Percentiles rank a stretch among this genome's conserved stretches.
These are phyloP conservation scores for Tricholoma sp. DNA, from an alignment of 768 basidiomycete species.

Conservation along the genomic window DNA sequence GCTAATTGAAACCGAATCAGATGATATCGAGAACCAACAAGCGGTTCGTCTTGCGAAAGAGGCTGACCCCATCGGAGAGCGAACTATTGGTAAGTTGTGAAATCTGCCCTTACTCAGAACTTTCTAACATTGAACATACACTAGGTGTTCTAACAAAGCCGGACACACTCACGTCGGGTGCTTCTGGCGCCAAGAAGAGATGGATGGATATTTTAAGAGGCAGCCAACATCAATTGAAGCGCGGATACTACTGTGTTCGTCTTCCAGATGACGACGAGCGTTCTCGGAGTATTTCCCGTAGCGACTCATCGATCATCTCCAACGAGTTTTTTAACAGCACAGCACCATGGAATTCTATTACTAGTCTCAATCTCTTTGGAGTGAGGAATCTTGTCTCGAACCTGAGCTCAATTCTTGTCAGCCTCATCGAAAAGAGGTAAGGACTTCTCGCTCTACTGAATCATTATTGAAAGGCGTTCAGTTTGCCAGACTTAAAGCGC, in stretches of 20 bases:
- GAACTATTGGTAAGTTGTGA: conserved; percentile 42
- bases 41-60: conserved; percentile 43
- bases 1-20: conserved; percentile 20
- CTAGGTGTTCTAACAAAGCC: conserved; percentile 54
- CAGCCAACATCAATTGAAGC: conserved; percentile 28
- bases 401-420: conserved; percentile 30
- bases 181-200: conserved; percentile 26
- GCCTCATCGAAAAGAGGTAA: conserved; percentile 28
- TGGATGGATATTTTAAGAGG: conserved; percentile 43
- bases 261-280: conserved; percentile 37
- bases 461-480: conserved; percentile 3
- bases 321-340: conserved; percentile 28
- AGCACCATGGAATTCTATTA: conserved; percentile 29
- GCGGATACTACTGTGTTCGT: conserved; percentile 41
- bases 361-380: conserved; percentile 26
- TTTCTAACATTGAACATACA: not conserved
- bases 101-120: not conserved
- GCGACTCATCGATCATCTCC: conserved; percentile 27
- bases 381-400: conserved; percentile 27
- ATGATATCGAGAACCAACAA: conserved; percentile 57
- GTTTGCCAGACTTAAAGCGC: conserved; percentile 24
- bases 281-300: conserved; percentile 19
- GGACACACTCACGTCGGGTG: conserved; percentile 38
- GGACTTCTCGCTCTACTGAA: not conserved
- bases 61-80: conserved; percentile 38